Evolutionary conservation across 257 asterid genomes (phyloP).

Genomic region (Capsicum pubescens): DNA sequence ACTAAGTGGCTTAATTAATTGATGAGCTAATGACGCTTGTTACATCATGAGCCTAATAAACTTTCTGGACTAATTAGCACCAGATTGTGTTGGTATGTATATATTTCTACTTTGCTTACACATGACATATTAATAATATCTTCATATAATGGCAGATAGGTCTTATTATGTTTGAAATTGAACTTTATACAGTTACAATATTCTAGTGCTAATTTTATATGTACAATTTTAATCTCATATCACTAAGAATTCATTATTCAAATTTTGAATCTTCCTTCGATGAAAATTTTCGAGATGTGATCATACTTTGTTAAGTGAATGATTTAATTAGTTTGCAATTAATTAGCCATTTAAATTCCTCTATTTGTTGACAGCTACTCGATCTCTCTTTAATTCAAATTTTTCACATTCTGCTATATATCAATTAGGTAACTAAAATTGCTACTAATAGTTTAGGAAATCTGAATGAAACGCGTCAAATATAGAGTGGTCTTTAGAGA

Average conservation of each 20-base stretch:
- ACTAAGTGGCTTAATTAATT: background rate
- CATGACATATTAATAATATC: background rate
- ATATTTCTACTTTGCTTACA: too few relatives aligned
- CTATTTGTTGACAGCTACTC: background rate
- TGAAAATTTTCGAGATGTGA: background rate
- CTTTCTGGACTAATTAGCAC: background rate
- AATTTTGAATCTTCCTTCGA: background rate
- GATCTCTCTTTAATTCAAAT: background rate
- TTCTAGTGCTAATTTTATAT: background rate
- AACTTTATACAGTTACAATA: background rate
- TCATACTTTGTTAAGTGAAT: background rate
- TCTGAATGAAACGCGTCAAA: too few relatives aligned
- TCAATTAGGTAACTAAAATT: too few relatives aligned
- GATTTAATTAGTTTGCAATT: background rate
- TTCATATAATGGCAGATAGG: background rate
- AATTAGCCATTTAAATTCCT: background rate
- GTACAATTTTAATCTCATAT: background rate
- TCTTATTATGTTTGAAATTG: background rate
- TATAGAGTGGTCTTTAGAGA: too few relatives aligned
- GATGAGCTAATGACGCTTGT: background rate
- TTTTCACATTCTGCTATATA: background rate
- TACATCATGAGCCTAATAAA: background rate
- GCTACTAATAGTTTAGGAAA: too few relatives aligned
- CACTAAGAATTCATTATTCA: background rate
- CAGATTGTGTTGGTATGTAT: too few relatives aligned